Evolutionary conservation across 495 filamentous ascomycete species (phyloP).

Genomic region (Hypoxylon cercidicola): DNA sequence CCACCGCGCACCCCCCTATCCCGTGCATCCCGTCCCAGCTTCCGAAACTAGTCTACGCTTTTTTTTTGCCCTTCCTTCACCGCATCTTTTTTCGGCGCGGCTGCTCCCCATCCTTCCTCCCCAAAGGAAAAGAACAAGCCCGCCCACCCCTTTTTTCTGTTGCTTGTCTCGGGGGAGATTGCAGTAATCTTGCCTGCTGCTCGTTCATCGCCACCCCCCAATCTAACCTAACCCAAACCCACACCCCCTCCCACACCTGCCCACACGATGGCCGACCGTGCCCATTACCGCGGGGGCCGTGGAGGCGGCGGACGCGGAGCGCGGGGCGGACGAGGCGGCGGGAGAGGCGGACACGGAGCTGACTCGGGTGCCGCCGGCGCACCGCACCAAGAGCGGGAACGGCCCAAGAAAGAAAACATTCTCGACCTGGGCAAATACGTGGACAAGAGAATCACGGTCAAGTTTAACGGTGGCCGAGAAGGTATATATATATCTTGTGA

Average conservation of each 20-base stretch:
- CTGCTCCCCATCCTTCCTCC: constrained; percentile 9
- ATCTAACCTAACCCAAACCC: constrained; percentile 12
- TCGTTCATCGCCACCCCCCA: too few species aligned
- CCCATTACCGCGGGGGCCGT: constrained; percentile 54
- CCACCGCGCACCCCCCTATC: constrained; percentile 28
- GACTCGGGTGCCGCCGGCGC: constrained; percentile 43
- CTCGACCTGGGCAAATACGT: constrained; percentile 94
- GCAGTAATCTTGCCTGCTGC: too few species aligned
- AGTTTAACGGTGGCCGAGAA: constrained; percentile 95
- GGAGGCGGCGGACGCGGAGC: constrained; percentile 53
- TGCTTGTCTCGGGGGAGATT: too few species aligned
- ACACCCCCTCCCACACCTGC: constrained; percentile 25
- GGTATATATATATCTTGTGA: constrained; percentile 62
- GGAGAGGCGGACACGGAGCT: constrained; percentile 49
- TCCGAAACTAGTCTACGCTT: constrained; percentile 33
- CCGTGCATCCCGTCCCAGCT: constrained; percentile 34
- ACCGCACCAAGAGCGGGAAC: constrained; percentile 66
- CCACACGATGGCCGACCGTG: constrained; percentile 72
- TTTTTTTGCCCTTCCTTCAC: constrained; percentile 20
- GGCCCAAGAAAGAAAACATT: constrained; percentile 98
- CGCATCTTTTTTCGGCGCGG: constrained; percentile 33
- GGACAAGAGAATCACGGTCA: constrained; percentile 93
- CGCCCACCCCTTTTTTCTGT: too few species aligned
- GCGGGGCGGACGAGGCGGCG: constrained; percentile 61
- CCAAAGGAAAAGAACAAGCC: background rate